Conservation (phyloP, 2,329 filamentous ascomycete species). For the Chrysosporium keratinophilum region DNA sequence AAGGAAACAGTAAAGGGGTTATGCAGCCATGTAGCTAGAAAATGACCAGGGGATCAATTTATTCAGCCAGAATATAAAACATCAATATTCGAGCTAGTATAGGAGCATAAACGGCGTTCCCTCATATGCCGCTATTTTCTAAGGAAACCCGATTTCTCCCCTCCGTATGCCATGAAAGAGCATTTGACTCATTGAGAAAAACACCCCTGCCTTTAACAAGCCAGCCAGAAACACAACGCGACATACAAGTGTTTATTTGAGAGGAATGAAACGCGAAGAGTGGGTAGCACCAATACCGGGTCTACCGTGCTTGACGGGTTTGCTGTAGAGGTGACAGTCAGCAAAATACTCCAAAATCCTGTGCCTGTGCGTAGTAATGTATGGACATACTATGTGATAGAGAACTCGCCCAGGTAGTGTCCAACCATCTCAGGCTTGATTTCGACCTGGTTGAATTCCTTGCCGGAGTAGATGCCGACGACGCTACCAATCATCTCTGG, state of each 20-base stretch:
- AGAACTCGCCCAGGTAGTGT: constrained; percentile 98
- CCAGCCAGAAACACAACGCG: constrained; percentile 13
- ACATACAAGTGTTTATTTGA: constrained; percentile 62
- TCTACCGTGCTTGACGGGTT: constrained; percentile 99
- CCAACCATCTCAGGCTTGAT: constrained; percentile 99
- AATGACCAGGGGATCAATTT: constrained; percentile 9
- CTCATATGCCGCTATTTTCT: constrained; percentile 5
- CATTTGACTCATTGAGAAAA: constrained; percentile 3
- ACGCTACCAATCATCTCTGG: constrained; percentile 99
- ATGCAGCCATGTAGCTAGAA: not conserved
- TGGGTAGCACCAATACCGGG: constrained; percentile 99
- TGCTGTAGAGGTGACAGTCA: constrained; percentile 48
- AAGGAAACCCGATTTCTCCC: constrained; percentile 1
- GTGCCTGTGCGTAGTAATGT: not conserved
- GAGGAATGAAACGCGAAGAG: constrained; percentile 99
- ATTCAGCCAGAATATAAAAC: constrained; percentile 11
- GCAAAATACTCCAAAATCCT: constrained; percentile 40
- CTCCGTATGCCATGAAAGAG: constrained; percentile 6
- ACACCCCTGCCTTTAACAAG: constrained; percentile 11
- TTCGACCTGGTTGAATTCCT: constrained; percentile 99
- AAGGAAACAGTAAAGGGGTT: not conserved
- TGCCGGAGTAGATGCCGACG: constrained; percentile 98
- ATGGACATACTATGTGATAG: constrained; percentile 89
- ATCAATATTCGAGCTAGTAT: constrained; percentile 12
- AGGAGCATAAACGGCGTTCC: constrained; percentile 4